Base-by-base conservation (phyloP, 2,329 filamentous ascomycete genomes). In the Alternaria gaisen region DNA sequence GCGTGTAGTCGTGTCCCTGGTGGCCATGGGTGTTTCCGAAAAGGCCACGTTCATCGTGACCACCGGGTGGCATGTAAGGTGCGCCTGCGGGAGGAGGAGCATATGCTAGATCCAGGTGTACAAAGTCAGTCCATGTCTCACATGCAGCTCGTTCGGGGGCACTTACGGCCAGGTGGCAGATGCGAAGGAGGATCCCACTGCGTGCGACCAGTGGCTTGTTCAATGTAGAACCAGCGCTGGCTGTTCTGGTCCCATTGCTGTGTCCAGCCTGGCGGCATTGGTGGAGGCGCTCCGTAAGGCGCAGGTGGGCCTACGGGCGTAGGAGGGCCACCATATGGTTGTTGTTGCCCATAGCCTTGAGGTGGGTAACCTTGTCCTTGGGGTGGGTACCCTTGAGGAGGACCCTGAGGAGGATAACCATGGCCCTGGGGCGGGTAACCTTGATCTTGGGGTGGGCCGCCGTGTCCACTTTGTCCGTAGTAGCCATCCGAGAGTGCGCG, bases 141-240 rank as follows among this genome's bases (percentile, higher is more conserved):
- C 10, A 30, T 30, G 28, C 28, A 30, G 28, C 11, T 11, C 28
- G 28, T 30, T 30, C 28, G 11, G 28, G 28, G 28, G 3, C 28
- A 30, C 28, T 30, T 30, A 30, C 28, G 70, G 5, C 73, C 75
- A 26, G 72, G 72, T n/a, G 73, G 73, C 12, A 73, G 44, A 50
- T 69, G 64, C 12, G 78, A 77, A 3, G 88, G 87, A 16, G 83
- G 81, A 63, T 90, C 87, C 88, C 88, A 91, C 75, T 90, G 88
- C 0, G 86, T 85, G 59, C 83, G 84, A 20, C 87, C 87, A 12
- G 86, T 86, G 47, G 85, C 81, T 58, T 86, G 80, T 74, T 91
- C 87, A 58, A 87, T 82, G 71, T 89, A 91, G 79, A 86, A 91
- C 80, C 86, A 90, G 56, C 86, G 85, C 71, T 88, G 85, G 61